These are phyloP conservation scores for Cryptococcus sp. DNA, from an alignment of 1,284 basidiomycete species.

Conservation along the genomic window DNA sequence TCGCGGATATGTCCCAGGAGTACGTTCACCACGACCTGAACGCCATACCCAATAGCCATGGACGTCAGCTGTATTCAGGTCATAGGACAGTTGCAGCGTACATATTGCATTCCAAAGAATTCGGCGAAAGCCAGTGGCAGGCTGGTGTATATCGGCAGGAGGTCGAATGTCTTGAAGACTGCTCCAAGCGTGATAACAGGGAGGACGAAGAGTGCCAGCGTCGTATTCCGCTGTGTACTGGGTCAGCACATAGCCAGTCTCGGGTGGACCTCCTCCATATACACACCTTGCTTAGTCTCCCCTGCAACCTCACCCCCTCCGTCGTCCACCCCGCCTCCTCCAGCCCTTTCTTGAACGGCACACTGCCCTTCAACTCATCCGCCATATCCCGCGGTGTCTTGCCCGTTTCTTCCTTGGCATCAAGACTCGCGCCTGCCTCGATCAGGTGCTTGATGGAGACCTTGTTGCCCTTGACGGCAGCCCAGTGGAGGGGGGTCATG, in stretches of 20 bases:
- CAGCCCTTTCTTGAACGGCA: constrained; percentile 81
- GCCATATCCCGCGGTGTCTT: constrained; percentile 95
- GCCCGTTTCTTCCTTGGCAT: constrained; percentile 75
- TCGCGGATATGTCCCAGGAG: constrained; percentile 33
- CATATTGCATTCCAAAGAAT: constrained; percentile 90
- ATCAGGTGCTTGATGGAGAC: constrained; percentile 77
- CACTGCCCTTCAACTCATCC: constrained; percentile 80
- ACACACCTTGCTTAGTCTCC: constrained; percentile 67
- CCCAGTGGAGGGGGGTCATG: constrained; percentile 93
- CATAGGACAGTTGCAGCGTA: constrained; percentile 52
- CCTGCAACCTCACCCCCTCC: constrained; percentile 66
- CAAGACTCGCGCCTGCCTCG: constrained; percentile 78
- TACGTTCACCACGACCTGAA: constrained; percentile 29
- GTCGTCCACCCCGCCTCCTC: constrained; percentile 62
- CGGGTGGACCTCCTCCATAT: not conserved
- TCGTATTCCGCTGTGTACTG: constrained; percentile 64
- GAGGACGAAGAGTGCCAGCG: constrained; percentile 72
- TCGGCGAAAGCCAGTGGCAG: constrained; percentile 75
- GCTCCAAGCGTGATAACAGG: constrained; percentile 75
- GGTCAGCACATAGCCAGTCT: not conserved
- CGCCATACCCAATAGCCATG: no score
- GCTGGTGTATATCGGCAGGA: constrained; percentile 86
- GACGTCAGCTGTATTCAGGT: not conserved
- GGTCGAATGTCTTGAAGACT: constrained; percentile 75
- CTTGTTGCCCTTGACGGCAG: constrained; percentile 91